Base-by-base conservation (phyloP, 148 eudicot genomes). In the Persicaria tinctoria region DNA sequence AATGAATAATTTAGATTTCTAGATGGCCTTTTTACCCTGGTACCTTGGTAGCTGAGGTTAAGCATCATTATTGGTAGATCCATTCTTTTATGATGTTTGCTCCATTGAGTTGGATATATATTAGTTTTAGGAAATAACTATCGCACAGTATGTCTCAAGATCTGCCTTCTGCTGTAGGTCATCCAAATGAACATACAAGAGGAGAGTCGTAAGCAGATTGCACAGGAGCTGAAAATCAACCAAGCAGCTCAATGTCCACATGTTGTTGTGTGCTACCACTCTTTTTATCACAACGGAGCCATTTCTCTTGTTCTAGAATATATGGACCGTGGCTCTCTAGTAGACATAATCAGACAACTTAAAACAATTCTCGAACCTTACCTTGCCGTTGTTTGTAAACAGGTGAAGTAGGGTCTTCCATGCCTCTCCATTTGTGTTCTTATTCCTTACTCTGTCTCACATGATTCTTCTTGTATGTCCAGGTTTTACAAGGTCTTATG, bases 101-200 rank as follows among this genome's bases (percentile, higher is more conserved):
- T 0, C 12, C 50, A 49, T 48, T 46, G 38, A 16, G 27, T 49
- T 20, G 44, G 66, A 60, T 60, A 6, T 4, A 23, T 18, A 7
- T 60, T 23, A 18, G 41, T 66, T 44, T 47, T 12, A 23, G 70
- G 70, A 44, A 66, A 41, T 41, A 44, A 14, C 45, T 68, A 23
- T 47, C 18, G 53, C 5, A 5, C 18, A 46, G 38, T 8, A 70
- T 50, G 53, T 70, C 27, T n/a, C 0, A 71, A 74, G 59, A 50
- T 79, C 41, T 27, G 23, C 20, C 79, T 47, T 62, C 70, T 7
- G 53, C 80, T 70, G 62, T 89, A 94, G 97, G 98, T 90, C 56
- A 94, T 94, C 73, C 98, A 87, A 87, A 94, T 94, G 98, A 94
- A 87, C 75, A 86, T 94, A 83, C 98, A 94, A 80, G 98, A 94